Evolutionary conservation across 2,329 filamentous ascomycete species (phyloP), one percentile per base, ranked within the genome.

Genomic region (Fusarium luffae): DNA sequence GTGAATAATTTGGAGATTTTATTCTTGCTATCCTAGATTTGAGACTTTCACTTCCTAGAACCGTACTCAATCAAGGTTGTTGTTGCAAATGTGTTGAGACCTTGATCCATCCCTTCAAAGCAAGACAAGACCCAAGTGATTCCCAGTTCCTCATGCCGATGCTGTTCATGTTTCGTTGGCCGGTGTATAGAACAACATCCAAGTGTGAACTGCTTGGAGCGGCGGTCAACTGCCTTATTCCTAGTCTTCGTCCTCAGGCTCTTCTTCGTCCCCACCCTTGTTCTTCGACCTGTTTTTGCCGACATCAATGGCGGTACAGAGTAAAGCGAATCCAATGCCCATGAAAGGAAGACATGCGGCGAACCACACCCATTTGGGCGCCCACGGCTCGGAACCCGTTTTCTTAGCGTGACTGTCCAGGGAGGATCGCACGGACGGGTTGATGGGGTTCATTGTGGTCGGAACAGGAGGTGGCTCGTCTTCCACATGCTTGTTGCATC

Each of bases 231-330:
- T 37, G 18, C 34, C 34, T 37, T n/a, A 37, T 7, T 37, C 18
- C 16, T 28, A 1, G 27, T 28, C 30, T 14, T 34, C 32, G 5
- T 34, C 32, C 16, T 18, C 32, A 3, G 16, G 16, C 5, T 34
- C 32, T n/a, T 37, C 34, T 37, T 37, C 34, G 34, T 34, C 32
- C 32, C 32, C 14, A 8, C 5, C 1, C 2, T 16, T 16, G 16
- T 8, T 2, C 14, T 9, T 32, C 30, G 8, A 8, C 14, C 1
- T 9, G 14, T 8, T 34, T 16, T 16, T 7, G 30, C 30, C 13
- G 30, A 7, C 30, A 14, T 0, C 1, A 32, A 0, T 0, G 30
- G 14, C 14, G 32, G 32, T 3, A 34, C 32, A 34, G 16, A 34
- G 32, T n/a, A n/a, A n/a, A n/a, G n/a, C n/a, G n/a, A n/a, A n/a